Evolutionary conservation across 2,329 filamentous ascomycete species (phyloP).

Genomic region (Emergomyces pasteurianus): DNA sequence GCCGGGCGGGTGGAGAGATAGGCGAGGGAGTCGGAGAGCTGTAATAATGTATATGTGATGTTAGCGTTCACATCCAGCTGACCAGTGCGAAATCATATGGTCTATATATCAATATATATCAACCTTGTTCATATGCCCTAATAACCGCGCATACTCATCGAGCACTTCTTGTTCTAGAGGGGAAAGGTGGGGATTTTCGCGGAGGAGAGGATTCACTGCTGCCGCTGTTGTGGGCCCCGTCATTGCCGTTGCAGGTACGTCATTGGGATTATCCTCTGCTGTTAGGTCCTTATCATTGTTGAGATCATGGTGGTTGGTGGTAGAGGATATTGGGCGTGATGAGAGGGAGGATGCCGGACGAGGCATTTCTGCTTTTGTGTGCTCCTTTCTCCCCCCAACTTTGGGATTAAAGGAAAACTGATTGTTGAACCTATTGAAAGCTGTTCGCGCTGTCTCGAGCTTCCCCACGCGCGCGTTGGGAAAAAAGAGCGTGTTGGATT

Average conservation of each 20-base stretch:
- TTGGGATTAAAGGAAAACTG: too few relatives aligned
- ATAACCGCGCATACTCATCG: constrained; percentile 79
- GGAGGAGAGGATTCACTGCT: constrained; percentile 26
- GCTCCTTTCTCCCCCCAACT: background rate
- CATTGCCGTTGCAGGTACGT: background rate
- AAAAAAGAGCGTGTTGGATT: background rate
- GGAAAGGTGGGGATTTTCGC: constrained; percentile 39
- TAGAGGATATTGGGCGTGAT: background rate
- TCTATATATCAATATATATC: constrained; percentile 15
- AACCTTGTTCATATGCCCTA: constrained; percentile 85
- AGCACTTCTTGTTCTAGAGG: constrained; percentile 87
- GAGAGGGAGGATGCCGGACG: constrained; percentile 8
- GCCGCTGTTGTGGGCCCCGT: constrained; percentile 4
- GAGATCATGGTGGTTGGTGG: constrained; percentile 34
- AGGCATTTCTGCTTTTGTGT: constrained; percentile 2
- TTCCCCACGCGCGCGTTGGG: too few relatives aligned
- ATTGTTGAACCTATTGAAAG: background rate
- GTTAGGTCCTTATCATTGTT: constrained; percentile 13
- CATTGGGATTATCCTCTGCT: background rate
- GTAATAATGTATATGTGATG: background rate
- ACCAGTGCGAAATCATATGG: background rate
- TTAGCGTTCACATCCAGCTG: background rate
- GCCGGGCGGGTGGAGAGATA: constrained; percentile 49
- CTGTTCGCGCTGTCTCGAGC: too few relatives aligned
- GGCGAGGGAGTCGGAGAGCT: constrained; percentile 39